Conservation (phyloP, 305 asterid species). For the Fraxinus paxiana region DNA sequence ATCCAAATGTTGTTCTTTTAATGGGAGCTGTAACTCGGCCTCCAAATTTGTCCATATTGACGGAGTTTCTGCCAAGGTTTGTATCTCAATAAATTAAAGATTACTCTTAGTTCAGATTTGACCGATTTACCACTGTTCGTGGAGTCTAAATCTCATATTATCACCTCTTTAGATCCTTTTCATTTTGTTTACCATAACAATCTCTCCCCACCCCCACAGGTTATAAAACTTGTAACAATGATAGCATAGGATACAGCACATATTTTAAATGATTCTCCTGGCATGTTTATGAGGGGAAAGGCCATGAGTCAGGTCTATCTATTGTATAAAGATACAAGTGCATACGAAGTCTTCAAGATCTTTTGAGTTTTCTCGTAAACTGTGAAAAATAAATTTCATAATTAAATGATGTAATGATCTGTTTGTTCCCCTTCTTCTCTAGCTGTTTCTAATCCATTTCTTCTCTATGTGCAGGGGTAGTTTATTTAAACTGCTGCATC, state of each 20-base stretch:
- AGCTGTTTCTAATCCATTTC: constrained; percentile 21
- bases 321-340: background rate
- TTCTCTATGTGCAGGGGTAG: constrained; percentile 73
- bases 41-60: constrained; percentile 89
- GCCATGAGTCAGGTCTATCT: background rate
- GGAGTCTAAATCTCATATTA: background rate
- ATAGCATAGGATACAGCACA: background rate
- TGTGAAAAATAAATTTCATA: background rate
- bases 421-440: constrained; percentile 10
- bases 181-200: background rate
- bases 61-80: constrained; percentile 91
- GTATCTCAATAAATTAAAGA: constrained; percentile 14
- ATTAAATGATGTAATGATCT: background rate
- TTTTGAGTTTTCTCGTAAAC: constrained; percentile 5
- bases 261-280: background rate
- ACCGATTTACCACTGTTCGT: background rate
- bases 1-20: constrained; percentile 90
- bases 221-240: background rate
- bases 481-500: constrained; percentile 79
- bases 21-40: constrained; percentile 96
- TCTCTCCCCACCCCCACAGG: background rate
- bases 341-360: constrained; percentile 11
- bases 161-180: background rate
- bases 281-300: background rate
- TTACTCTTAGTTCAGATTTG: background rate